Base-by-base conservation (phyloP, 441 rosid species). In the Capsella rubella region DNA sequence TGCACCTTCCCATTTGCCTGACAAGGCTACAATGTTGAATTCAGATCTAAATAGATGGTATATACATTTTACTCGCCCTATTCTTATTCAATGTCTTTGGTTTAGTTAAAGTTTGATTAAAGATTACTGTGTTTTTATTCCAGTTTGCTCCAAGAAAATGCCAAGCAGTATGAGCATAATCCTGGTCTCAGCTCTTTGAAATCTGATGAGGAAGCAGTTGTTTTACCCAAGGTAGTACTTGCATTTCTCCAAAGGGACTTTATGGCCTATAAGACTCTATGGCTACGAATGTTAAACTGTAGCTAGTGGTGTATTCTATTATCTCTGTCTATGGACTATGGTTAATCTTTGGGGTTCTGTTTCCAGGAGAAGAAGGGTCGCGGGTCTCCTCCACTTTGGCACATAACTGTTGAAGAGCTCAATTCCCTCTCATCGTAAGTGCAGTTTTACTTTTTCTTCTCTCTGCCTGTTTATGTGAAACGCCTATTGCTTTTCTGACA, bases 301-400 rank as follows among this genome's bases (percentile, higher is more conserved):
- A 8, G 55, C 18, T 51, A 3, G 8, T 67, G 49, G n/a, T 74
- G 39, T 8, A 15, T 42, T 67, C n/a, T 12, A 0, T 68, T 52
- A 32, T 37, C 60, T 2, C 13, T 29, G 53, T 40, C 2, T 59
- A 32, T 63, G 56, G 47, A 42, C 47, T 42, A 3, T 42, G n/a
- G 25, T 15, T 45, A 8, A 61, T 14, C 10, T 29, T 40, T 31
- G 40, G 40, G 5, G 42, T 42, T 51, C 35, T 1, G 34, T 59
- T 76, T 81, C 13, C 79, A 95, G 97, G 97, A 87, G 87, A 92
- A 89, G 80, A 95, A 88, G 69, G 86, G 90, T 55, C 94, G 93
- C n/a, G 84, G 78, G 25, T 50, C 93, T 69, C 84, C 97, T 58
- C 97, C 91, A 0, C 43, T 88, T 64, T 92, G 97, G 95, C 79